Evolutionary conservation across 208 protist genomes (phyloP), one percentile per base, ranked within the genome.

Genomic region (Giardia muris): DNA sequence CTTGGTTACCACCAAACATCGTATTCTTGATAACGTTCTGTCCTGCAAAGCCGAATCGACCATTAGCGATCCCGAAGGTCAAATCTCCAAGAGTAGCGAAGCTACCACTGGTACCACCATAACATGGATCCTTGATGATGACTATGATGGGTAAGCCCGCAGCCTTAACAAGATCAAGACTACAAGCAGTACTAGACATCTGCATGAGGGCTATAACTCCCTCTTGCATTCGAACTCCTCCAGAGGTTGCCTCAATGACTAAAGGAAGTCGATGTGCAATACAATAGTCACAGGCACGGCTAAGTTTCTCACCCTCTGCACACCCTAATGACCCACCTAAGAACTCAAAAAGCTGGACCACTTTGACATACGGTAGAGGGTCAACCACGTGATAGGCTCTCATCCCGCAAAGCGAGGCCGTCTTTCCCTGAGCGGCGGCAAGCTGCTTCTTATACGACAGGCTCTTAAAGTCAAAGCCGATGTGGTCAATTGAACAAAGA

Each of bases 141-240:
- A 44, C 87, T 89, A 95, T 95, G 43, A 92, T 94, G 0, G 94
- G 94, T 39, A 94, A 44, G 19, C 46, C 46, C 43, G 44, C 22
- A 30, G 30, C n/a, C 67, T 93, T 90, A 10, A 92, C 4, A 4
- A 10, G 4, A 45, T 89, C 86, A 43, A 89, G 4, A 4, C 19
- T 46, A 43, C 39, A 45, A 4, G 42, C 42, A 10, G 86, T 93
- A 45, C 94, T 95, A 4, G 94, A 91, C 94, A 95, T 95, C 91
- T 95, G 93, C 92, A 94, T 94, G 46, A 95, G 93, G 22, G 94
- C 47, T 1, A 95, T 22, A 10, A 94, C 94, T 10, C 94, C 94
- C 90, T 95, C 94, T 95, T 95, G 94, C 94, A 95, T 95, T 67
- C 93, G 19, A 87, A 93, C 94, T 43, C 94, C 94, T 1, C 94